Evolutionary conservation across 208 protist species (phyloP).

Genomic region (Strigomonas culicis): DNA sequence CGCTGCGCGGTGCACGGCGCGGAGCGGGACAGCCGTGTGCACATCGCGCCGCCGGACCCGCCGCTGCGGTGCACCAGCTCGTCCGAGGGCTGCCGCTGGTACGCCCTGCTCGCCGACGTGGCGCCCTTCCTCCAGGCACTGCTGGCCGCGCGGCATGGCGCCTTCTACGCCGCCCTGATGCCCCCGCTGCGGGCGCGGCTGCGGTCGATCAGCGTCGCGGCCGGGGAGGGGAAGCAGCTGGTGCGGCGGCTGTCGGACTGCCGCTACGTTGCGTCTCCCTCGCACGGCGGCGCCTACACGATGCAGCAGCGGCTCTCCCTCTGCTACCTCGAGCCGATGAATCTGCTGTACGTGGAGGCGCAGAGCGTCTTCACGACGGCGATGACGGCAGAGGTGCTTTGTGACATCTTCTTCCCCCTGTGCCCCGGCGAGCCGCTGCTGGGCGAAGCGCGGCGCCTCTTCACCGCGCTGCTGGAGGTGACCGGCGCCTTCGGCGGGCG

Average conservation of each 20-base stretch:
- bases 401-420: slow-evolving; percentile 46
- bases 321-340: slow-evolving; percentile 60
- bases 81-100: neutral
- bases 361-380: slow-evolving; percentile 33
- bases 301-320: slow-evolving; percentile 31
- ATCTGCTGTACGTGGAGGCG: slow-evolving; percentile 55
- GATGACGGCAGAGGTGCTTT: slow-evolving; percentile 39
- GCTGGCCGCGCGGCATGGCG: neutral
- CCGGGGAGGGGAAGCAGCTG: neutral
- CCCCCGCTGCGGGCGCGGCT: neutral
- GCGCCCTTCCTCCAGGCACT: slow-evolving; percentile 2
- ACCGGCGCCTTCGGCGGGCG: neutral
- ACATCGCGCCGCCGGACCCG: slow-evolving; percentile 9
- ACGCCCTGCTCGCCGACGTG: neutral
- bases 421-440: slow-evolving; percentile 1
- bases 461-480: neutral
- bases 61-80: neutral
- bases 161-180: neutral
- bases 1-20: slow-evolving; percentile 39
- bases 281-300: slow-evolving; percentile 22
- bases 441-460: neutral
- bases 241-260: neutral
- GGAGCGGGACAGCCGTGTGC: slow-evolving; percentile 31
- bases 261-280: neutral
- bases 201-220: neutral